Evolutionary conservation across 257 asterid species (phyloP), one percentile per base, ranked within the genome.

Genomic region (Solanum boliviense): DNA sequence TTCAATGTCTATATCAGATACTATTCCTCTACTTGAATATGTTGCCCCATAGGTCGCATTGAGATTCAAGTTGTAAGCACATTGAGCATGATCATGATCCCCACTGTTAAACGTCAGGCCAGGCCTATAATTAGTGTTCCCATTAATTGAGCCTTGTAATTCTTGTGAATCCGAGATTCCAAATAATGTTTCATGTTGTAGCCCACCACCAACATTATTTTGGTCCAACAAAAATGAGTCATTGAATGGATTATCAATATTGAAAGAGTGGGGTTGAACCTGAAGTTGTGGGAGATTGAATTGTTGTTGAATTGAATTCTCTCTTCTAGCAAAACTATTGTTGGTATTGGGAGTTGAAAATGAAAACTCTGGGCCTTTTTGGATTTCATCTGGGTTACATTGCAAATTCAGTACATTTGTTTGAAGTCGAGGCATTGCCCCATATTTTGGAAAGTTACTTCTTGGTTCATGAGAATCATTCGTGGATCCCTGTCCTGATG

Each of bases 361-460:
- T 36, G 20, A 2, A 35, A 5, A 10, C 31, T 21, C 10, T 34
- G 0, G 11, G 0, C 48, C 52, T 12, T 25, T 35, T 36, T 35
- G 82, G 29, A 6, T 9, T 35, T 18, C 31, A 23, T 74, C 0
- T 35, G 46, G 7, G 46, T 72, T 72, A 34, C 27, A 3, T 31
- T 71, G 78, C 25, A 1, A 5, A 71, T 39, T 35, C 41, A 35
- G 4, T 7, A 34, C 13, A 72, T 38, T 34, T 62, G 58, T 21
- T 36, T 67, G 62, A 27, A 85, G 15, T 23, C n/a, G 72, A 6
- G 92, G 90, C 52, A 36, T 34, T 32, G 32, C 21, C 13, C 79
- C 79, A 18, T 18, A 32, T 72, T n/a, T 58, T 10, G 13, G 23
- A 21, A 31, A 16, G 27, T n/a, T 9, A 35, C 29, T 2, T 32